These are phyloP conservation scores for Andrographis paniculata DNA, from an alignment of 305 asterid genomes.

Conservation along the genomic window DNA sequence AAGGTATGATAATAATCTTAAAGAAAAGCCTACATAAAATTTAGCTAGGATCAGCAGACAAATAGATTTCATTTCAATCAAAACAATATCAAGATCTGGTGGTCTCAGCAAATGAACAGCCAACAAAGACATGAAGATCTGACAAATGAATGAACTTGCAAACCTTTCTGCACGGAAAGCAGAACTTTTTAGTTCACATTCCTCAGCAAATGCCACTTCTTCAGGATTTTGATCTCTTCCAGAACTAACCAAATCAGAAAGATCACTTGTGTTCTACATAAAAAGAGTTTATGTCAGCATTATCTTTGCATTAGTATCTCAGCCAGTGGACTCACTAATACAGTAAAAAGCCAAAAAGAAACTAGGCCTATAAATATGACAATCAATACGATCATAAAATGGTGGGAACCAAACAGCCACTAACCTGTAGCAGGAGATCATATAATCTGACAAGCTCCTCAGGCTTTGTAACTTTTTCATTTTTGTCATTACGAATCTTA, in stretches of 20 bases:
- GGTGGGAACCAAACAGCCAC: slow-evolving; percentile 6
- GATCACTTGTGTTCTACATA: slow-evolving; percentile 75
- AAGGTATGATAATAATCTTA: too few relatives aligned
- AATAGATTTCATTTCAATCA: too few relatives aligned
- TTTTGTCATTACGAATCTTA: slow-evolving; percentile 72
- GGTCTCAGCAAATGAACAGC: neutral
- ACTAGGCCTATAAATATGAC: neutral
- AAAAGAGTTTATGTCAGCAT: neutral
- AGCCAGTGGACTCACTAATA: neutral
- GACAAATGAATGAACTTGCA: slow-evolving; percentile 10
- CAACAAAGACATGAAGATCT: neutral
- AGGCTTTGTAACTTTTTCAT: slow-evolving; percentile 80
- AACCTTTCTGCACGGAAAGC: slow-evolving; percentile 88
- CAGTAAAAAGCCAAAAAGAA: neutral
- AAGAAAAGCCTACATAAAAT: too few relatives aligned
- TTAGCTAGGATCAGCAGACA: too few relatives aligned
- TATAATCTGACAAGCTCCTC: slow-evolving; percentile 91
- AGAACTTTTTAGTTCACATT: slow-evolving; percentile 61
- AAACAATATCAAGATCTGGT: too few relatives aligned
- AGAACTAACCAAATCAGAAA: slow-evolving; percentile 86
- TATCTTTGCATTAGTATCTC: neutral
- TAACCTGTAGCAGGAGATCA: slow-evolving; percentile 80
- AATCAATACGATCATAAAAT: neutral
- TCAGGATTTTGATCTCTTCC: slow-evolving; percentile 89
- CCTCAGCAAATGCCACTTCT: slow-evolving; percentile 81